Evolutionary conservation across 2,329 filamentous ascomycete genomes (phyloP).

Genomic region (Fusarium decemcellulare): DNA sequence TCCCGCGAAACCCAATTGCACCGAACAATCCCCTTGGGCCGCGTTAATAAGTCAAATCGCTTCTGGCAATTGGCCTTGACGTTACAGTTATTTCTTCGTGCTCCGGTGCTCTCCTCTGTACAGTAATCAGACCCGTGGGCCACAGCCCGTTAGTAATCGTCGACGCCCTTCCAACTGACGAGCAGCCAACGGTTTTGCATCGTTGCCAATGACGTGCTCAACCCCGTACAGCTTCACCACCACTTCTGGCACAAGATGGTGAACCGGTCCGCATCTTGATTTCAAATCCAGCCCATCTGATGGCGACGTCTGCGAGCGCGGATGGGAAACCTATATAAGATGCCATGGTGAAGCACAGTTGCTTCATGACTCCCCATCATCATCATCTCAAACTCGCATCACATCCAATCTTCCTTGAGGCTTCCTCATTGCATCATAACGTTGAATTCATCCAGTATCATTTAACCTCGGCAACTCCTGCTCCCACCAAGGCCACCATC

Average conservation of each 20-base stretch:
- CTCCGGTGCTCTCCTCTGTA: constrained; percentile 10
- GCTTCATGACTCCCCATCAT: constrained; percentile 9
- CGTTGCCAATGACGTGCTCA: constrained; percentile 45
- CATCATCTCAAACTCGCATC: constrained; percentile 1
- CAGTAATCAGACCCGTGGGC: constrained; percentile 35
- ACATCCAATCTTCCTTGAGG: not conserved
- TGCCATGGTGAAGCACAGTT: constrained; percentile 12
- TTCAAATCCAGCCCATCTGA: constrained; percentile 45
- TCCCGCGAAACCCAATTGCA: constrained; percentile 15
- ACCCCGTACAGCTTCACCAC: constrained; percentile 30
- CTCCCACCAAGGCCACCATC: not conserved
- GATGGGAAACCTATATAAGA: constrained; percentile 37
- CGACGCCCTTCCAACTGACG: constrained; percentile 39
- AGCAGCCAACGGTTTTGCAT: constrained; percentile 37
- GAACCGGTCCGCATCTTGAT: constrained; percentile 39
- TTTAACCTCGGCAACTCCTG: constrained; percentile 8
- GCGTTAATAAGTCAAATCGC: not conserved
- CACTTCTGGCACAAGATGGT: constrained; percentile 28
- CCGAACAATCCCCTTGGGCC: too few relatives aligned
- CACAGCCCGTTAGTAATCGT: constrained; percentile 40
- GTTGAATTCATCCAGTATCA: not conserved
- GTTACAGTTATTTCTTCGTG: not conserved
- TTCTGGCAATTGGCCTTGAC: not conserved
- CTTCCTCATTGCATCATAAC: not conserved
- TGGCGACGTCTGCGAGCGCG: constrained; percentile 6